Percentiles rank a stretch among this genome's conserved stretches.
Conservation (phyloP, 2,329 filamentous ascomycete species). For the Fusarium armeniacum region DNA sequence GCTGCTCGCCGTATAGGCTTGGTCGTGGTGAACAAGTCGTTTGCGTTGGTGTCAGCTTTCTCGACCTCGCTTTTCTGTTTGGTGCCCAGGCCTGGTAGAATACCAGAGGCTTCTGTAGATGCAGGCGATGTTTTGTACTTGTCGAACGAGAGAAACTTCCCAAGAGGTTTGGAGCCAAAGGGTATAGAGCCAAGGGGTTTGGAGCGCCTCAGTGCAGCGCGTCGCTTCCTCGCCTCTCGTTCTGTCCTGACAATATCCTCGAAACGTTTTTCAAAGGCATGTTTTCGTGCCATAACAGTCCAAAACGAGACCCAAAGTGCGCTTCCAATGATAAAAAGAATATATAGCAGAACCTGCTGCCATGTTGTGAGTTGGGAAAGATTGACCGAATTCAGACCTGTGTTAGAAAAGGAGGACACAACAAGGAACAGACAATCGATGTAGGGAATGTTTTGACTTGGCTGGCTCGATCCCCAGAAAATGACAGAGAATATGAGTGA, state of each 20-base stretch:
- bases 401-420: slow-evolving; percentile 75
- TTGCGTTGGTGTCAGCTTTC: slow-evolving; percentile 24
- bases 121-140: slow-evolving; percentile 43
- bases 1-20: slow-evolving; percentile 35
- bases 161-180: slow-evolving; percentile 21
- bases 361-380: slow-evolving; percentile 74
- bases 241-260: slow-evolving; percentile 63
- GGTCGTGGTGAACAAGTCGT: slow-evolving; percentile 20
- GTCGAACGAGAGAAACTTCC: slow-evolving; percentile 41
- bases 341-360: slow-evolving; percentile 75
- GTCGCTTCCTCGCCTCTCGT: slow-evolving; percentile 50
- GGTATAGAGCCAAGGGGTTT: slow-evolving; percentile 13
- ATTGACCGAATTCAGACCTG: slow-evolving; percentile 77
- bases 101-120: neutral
- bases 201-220: slow-evolving; percentile 36
- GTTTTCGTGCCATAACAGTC: slow-evolving; percentile 72
- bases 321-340: slow-evolving; percentile 75
- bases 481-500: slow-evolving; percentile 69
- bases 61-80: slow-evolving; percentile 33
- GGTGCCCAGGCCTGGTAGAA: slow-evolving; percentile 39
- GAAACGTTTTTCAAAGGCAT: slow-evolving; percentile 74
- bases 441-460: slow-evolving; percentile 67
- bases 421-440: slow-evolving; percentile 76
- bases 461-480: slow-evolving; percentile 71
- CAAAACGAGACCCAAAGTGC: slow-evolving; percentile 76